Conservation (phyloP, 345 rosid genomes). For the Linum lewisii region DNA sequence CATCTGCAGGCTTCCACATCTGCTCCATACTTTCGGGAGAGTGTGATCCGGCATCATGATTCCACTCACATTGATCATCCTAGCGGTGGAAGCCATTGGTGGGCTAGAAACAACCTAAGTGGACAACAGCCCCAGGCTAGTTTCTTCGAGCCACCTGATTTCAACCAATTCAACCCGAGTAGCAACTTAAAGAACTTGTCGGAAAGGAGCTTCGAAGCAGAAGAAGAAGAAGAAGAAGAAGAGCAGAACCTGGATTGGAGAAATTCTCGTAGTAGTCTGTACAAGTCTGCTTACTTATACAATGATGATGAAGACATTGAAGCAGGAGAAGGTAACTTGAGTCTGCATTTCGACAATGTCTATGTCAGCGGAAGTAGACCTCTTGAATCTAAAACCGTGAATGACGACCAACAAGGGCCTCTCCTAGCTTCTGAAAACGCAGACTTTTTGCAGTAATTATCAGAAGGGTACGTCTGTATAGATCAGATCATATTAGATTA, state of each 20-base stretch:
- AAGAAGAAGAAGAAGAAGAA: conserved; percentile 44
- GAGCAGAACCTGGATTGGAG: conserved; percentile 33
- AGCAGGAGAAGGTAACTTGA: conserved; percentile 36
- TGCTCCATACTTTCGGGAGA: conserved; percentile 52
- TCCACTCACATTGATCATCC: conserved; percentile 24
- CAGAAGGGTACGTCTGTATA: neutral
- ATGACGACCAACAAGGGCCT: conserved; percentile 19
- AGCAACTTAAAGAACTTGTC: conserved; percentile 25
- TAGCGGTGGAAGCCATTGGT: conserved; percentile 52
- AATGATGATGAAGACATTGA: conserved; percentile 47
- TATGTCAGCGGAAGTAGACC: conserved; percentile 52
- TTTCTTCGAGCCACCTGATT: conserved; percentile 73
- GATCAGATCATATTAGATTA: neutral
- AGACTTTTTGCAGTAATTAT: conserved; percentile 4
- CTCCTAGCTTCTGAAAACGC: conserved; percentile 18
- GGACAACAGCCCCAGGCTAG: conserved; percentile 23
- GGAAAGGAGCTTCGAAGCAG: conserved; percentile 41
- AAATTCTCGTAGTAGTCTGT: conserved; percentile 6
- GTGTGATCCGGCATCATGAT: conserved; percentile 53
- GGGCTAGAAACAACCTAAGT: conserved; percentile 49
- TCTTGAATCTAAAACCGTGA: conserved; percentile 35
- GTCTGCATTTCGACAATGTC: conserved; percentile 76
- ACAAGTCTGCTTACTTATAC: conserved; percentile 6
- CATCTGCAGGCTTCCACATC: conserved; percentile 70
- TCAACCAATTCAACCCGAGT: conserved; percentile 19